phyloP scores from a whole-genome alignment of 2,329 filamentous ascomycete genomes.

The Didymella sp. region DNA sequence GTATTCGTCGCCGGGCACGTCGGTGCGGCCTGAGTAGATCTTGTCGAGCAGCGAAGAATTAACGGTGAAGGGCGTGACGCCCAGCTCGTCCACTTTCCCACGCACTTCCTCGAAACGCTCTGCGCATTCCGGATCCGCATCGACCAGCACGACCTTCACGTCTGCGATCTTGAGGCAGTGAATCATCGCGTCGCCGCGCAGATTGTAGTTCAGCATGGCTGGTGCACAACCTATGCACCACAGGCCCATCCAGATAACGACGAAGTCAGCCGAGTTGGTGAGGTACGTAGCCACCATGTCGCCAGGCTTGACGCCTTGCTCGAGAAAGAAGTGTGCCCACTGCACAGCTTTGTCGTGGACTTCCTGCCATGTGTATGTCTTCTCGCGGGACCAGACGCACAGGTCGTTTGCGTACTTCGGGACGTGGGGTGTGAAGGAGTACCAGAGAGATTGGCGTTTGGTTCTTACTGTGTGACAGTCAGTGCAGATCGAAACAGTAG shows the following conservation, averaged over 20 bases:
- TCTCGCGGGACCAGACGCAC: constrained; percentile 70
- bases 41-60: constrained; percentile 27
- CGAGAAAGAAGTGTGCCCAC: constrained; percentile 42
- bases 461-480: constrained; percentile 48
- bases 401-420: constrained; percentile 53
- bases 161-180: constrained; percentile 68
- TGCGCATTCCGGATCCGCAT: constrained; percentile 53
- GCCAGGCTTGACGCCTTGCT: constrained; percentile 64
- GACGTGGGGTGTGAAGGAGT: constrained; percentile 35
- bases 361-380: constrained; percentile 50
- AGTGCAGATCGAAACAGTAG: background rate
- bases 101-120: constrained; percentile 30
- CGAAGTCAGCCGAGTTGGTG: constrained; percentile 70
- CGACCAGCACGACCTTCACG: constrained; percentile 64
- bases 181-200: constrained; percentile 66
- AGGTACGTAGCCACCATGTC: constrained; percentile 72
- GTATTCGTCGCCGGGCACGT: constrained; percentile 61
- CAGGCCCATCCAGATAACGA: constrained; percentile 70
- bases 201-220: constrained; percentile 73
- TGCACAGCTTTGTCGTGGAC: constrained; percentile 39
- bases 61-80: constrained; percentile 29
- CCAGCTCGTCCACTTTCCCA: constrained; percentile 29
- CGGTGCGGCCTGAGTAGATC: constrained; percentile 26
- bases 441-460: constrained; percentile 42
- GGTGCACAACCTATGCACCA: constrained; percentile 71